Percentiles rank a stretch among this genome's conserved stretches.
These are phyloP conservation scores for Bremia lactucae DNA, from an alignment of 352 stramenopile genomes.

Conservation along the genomic window DNA sequence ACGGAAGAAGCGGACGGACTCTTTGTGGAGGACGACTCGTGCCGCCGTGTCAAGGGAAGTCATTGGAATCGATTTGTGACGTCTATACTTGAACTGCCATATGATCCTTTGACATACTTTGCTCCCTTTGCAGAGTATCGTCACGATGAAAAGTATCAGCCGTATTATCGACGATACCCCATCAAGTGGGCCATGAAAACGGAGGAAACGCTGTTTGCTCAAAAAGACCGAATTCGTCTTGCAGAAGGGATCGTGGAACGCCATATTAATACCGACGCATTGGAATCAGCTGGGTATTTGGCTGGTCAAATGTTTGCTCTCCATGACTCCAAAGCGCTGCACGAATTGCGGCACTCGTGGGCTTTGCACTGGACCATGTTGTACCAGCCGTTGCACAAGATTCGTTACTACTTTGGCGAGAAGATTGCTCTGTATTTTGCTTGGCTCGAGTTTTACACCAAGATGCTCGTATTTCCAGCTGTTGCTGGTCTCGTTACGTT, in stretches of 20 bases:
- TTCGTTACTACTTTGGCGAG: slow-evolving; percentile 85
- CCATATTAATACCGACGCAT: slow-evolving; percentile 65
- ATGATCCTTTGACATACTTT: slow-evolving; percentile 77
- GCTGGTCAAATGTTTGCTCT: slow-evolving; percentile 80
- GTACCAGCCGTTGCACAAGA: slow-evolving; percentile 73
- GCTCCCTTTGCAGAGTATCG: slow-evolving; percentile 67
- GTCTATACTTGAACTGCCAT: slow-evolving; percentile 47
- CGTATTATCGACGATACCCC: slow-evolving; percentile 75
- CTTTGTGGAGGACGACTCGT: slow-evolving; percentile 40
- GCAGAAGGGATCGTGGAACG: slow-evolving; percentile 56
- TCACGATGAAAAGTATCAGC: slow-evolving; percentile 57
- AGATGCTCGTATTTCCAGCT: slow-evolving; percentile 74
- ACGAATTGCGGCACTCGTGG: slow-evolving; percentile 65
- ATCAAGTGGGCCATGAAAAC: slow-evolving; percentile 55
- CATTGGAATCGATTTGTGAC: slow-evolving; percentile 34
- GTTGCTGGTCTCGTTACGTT: slow-evolving; percentile 68
- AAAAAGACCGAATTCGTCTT: slow-evolving; percentile 75
- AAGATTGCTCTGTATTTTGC: slow-evolving; percentile 86
- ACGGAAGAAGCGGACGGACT: slow-evolving; percentile 64
- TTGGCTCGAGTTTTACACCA: slow-evolving; percentile 87
- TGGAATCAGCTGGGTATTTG: slow-evolving; percentile 43
- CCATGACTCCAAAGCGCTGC: slow-evolving; percentile 60
- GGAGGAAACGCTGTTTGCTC: slow-evolving; percentile 68
- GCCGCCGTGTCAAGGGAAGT: slow-evolving; percentile 13
- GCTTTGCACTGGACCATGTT: slow-evolving; percentile 66